Evolutionary conservation across 768 basidiomycete genomes (phyloP).

Genomic region (Cubamyces sp.): DNA sequence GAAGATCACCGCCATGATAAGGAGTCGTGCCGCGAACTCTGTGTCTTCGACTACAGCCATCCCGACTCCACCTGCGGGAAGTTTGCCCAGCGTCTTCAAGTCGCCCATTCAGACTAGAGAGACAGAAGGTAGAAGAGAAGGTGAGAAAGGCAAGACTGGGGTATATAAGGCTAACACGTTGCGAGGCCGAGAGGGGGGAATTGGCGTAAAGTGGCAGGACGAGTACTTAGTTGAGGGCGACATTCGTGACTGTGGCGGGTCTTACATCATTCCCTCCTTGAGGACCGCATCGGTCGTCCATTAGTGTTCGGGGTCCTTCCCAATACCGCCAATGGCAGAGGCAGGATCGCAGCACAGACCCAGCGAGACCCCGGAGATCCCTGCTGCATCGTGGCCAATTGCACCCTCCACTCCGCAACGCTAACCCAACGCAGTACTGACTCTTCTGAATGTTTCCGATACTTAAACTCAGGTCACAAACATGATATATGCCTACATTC

Average conservation of each 20-base stretch:
- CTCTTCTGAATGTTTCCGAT: too few species aligned
- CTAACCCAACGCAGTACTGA: too few species aligned
- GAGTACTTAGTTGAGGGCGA: background rate
- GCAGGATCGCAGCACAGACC: background rate
- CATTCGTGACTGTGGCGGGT: background rate
- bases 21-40: slow-evolving; percentile 14
- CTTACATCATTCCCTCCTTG: slow-evolving; percentile 9
- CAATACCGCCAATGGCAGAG: background rate
- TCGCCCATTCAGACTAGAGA: background rate
- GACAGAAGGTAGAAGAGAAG: background rate
- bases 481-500: too few species aligned
- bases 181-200: background rate
- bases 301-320: slow-evolving; percentile 1
- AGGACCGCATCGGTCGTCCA: slow-evolving; percentile 13
- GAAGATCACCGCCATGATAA: slow-evolving; percentile 58
- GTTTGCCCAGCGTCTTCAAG: slow-evolving; percentile 7
- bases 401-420: too few species aligned
- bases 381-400: background rate
- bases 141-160: background rate
- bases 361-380: background rate
- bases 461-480: too few species aligned
- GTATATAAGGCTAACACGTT: background rate
- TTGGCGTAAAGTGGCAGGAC: background rate
- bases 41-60: background rate
- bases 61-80: background rate